Base-by-base conservation (phyloP, 805 yeast species). In the Metschnikowia anglica region DNA sequence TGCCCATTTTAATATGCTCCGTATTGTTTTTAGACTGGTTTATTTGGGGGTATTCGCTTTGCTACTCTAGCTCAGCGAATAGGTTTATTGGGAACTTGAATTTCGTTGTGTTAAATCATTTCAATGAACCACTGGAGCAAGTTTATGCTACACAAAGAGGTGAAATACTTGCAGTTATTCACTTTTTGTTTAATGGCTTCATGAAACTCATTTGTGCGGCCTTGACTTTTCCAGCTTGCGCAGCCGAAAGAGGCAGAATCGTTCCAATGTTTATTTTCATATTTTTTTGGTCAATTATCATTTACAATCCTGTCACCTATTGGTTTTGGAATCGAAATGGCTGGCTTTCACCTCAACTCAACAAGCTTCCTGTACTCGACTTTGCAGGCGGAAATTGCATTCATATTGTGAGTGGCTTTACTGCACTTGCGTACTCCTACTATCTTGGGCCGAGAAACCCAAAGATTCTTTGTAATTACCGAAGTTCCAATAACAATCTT, bases 251-350 rank as follows among this genome's bases (percentile, higher is more conserved):
- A 45, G 76, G 74, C 3, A 44, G 76, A 29, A 38, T 70, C 0
- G 16, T 66, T 8, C 76, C 76, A 3, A 68, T 70, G 74, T 36
- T 68, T 9, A 57, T 69, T 11, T 70, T 70, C 41, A 18, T 66
- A 12, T 61, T 69, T 39, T 39, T 61, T 23, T 70, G 76, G 76
- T 67, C 72, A 1, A 48, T 55, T 11, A 61, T 68, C 17, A 62
- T 70, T 13, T 70, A 69, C 45, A 68, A 68, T 41, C 76, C 76
- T 2, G 70, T 70, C 3, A 66, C 67, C 2, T 70, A 69, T 47
- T 70, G 76, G 76, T 63, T 67, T 46, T 70, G 76, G 76, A 70
- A 69, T 48, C 41, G 50, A 17, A 58, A 67, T 37, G 76, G 76
- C 8, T 70, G 74, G 74, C 58, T 70, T 3, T 65, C 72, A 0